A percentile compares a stretch with the other conserved stretches of the same genome.
These are phyloP conservation scores for Glycyrrhiza uralensis DNA, from an alignment of 306 rosid species.

Conservation along the genomic window DNA sequence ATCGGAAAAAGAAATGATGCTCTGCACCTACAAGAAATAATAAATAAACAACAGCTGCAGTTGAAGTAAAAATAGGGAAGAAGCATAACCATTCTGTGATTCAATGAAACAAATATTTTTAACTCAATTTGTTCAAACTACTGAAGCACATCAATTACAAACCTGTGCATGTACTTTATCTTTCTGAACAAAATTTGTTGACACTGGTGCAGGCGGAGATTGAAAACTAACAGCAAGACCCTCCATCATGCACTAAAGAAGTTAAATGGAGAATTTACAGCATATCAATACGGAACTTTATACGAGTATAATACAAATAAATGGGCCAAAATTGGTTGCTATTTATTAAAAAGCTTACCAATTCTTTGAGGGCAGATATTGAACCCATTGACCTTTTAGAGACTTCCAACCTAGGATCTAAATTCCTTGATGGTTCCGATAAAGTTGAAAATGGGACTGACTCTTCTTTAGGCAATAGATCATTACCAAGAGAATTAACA, in stretches of 20 bases:
- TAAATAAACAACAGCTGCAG: not conserved
- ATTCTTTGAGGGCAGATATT: slow-evolving; percentile 62
- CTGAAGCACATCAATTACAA: slow-evolving; percentile 23
- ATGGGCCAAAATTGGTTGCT: too few relatives aligned
- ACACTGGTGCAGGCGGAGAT: slow-evolving; percentile 45
- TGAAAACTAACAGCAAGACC: slow-evolving; percentile 65
- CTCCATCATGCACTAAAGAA: slow-evolving; percentile 64
- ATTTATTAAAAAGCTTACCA: slow-evolving; percentile 38
- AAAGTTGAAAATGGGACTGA: slow-evolving; percentile 40
- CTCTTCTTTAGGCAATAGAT: slow-evolving; percentile 51
- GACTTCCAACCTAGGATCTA: slow-evolving; percentile 53
- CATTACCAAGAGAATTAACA: slow-evolving; percentile 46
- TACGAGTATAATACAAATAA: not conserved
- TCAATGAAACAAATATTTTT: not conserved
- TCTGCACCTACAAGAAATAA: not conserved
- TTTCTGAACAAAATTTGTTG: slow-evolving; percentile 50
- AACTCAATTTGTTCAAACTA: slow-evolving; percentile 16
- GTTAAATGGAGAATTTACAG: slow-evolving; percentile 21
- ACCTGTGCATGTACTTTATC: slow-evolving; percentile 89
- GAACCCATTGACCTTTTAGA: slow-evolving; percentile 52
- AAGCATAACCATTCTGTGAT: not conserved
- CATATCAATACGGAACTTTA: slow-evolving; percentile 16
- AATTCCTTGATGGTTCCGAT: slow-evolving; percentile 49
- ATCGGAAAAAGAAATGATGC: not conserved
- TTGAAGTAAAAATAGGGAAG: too few relatives aligned